Base-by-base conservation (phyloP, 768 basidiomycete genomes). In the Imleria badia region DNA sequence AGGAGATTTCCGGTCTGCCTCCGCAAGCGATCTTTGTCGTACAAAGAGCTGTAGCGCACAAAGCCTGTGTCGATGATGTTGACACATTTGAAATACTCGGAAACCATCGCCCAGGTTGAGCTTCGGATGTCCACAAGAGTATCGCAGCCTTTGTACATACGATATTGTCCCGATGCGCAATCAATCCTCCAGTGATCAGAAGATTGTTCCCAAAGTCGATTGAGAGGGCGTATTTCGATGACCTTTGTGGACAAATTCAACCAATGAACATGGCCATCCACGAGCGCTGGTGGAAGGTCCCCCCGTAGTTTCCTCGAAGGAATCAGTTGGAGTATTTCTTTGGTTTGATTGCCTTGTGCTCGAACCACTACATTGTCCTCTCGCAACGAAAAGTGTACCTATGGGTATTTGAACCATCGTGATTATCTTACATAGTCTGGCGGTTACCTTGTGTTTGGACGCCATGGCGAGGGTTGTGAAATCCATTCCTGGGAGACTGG, bases 151-250 rank as follows among this genome's bases (percentile, higher is more conserved):
- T 35, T 54, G 29, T 38, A 26, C 23, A 33, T 44, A 20, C 34
- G 53, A 23, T 30, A 51, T 17, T 23, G 14, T 17, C 26, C 34
- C 15, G 51, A 19, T 30, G 49, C 3, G 6, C 40, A 39, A 17
- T 43, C 39, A 12, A 69, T 47, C 20, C 13, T 36, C 68, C 69
- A 69, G 30, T 71, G 55, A 3, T 46, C 48, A 0, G 39, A 14
- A 1, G 61, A 67, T 3, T 49, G 29, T 6, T 51, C 41, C 69
- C 69, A 70, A 1, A 52, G 10, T 10, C 29, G 39, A 13, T 60
- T 34, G 1, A 55, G 41, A n/a, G 64, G 61, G 0, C 61, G 58
- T 19, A 71, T 54, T 26, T 71, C 70, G 3, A 71, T 60, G 13
- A 40, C 40, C 1, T 26, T 6, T 0, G 44, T 48, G 10, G 46